These are phyloP conservation scores for Raphanus hybrid DNA, from an alignment of 441 rosid species.

Conservation along the genomic window DNA sequence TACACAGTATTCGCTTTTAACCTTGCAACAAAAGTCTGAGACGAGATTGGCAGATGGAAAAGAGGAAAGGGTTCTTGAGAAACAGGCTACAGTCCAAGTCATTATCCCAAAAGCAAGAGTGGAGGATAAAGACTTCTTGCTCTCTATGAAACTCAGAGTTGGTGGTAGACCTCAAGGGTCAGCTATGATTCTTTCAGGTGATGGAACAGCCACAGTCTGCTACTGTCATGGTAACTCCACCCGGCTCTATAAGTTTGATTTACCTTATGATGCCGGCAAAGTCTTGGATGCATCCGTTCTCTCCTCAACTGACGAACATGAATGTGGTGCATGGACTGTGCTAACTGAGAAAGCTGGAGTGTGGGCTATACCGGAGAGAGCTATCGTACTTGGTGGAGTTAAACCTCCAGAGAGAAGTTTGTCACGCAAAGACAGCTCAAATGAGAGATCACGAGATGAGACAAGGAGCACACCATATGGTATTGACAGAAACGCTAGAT, in stretches of 20 bases:
- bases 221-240: constrained; percentile 71
- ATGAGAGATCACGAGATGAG: constrained; percentile 78
- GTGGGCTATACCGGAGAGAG: constrained; percentile 97
- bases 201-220: constrained; percentile 93
- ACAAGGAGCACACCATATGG: constrained; percentile 54
- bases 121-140: constrained; percentile 1
- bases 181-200: constrained; percentile 83
- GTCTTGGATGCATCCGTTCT: constrained; percentile 94
- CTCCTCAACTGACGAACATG: constrained; percentile 71
- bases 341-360: constrained; percentile 94
- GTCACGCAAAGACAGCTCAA: constrained; percentile 91
- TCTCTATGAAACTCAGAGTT: constrained; percentile 36
- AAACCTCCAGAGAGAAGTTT: constrained; percentile 95
- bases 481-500: constrained; percentile 62
- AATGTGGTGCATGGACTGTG: constrained; percentile 93
- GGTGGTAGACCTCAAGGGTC: constrained; percentile 96
- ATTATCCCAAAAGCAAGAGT: constrained; percentile 43
- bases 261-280: constrained; percentile 95
- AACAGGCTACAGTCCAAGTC: constrained; percentile 56
- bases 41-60: constrained; percentile 39
- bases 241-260: constrained; percentile 88
- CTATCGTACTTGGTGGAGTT: constrained; percentile 85
- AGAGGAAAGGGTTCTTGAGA: constrained; percentile 75
- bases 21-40: constrained; percentile 73
- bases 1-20: constrained; percentile 88